phyloP scores from a whole-genome alignment of 176 grass and related monocot species.

The Triticum aestivum region IWGSC_CS_RefSeq_v2.1 NC_057813.1:57231885-57232384 shows the following conservation, averaged over 20 bases:
- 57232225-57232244: too few relatives aligned
- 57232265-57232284: too few relatives aligned
- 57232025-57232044: background rate
- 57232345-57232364: too few relatives aligned
- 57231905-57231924: background rate
- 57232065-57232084: background rate
- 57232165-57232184: too few relatives aligned
- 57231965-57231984: background rate
- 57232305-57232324: too few relatives aligned
- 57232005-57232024: background rate
- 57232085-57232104: slow-evolving; percentile 35
- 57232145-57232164: background rate
- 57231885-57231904: background rate
- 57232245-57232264: too few relatives aligned
- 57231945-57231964: background rate
- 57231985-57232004: background rate
- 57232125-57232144: slow-evolving; percentile 33
- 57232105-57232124: background rate
- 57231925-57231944: background rate
- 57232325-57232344: too few relatives aligned
- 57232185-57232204: too few relatives aligned
- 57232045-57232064: background rate
- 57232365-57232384: too few relatives aligned
- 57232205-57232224: too few relatives aligned
- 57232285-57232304: too few relatives aligned